Evolutionary conservation across 1,139 yeast genomes (phyloP), one percentile per base, ranked within the genome.

Genomic region (Lizanozyma gosingica): DNA sequence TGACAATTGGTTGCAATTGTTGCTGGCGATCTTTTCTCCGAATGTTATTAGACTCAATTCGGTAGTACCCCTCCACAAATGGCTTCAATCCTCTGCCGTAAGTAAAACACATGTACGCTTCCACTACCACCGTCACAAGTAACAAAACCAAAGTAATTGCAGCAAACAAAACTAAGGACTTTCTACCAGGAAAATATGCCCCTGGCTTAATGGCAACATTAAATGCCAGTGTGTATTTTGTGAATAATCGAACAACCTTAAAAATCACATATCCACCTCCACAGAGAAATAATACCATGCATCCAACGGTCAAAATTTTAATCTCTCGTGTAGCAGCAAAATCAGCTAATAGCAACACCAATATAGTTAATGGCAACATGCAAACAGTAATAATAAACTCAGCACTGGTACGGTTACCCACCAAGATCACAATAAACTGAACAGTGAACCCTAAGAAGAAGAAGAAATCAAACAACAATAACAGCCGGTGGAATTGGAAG

Each of bases 391-490:
- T 49, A 17, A 65, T 65, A 46, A 66, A 66, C 45, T 66, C 71
- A 4, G 50, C 51, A 1, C 67, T 62, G 9, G 47, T 42, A 39
- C 55, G 55, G 35, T 62, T 51, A 11, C 29, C 29, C 17, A 63
- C 54, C 70, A 66, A 64, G 39, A 65, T 64, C n/a, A 63, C 68
- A 18, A 65, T 50, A 43, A 64, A 66, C 45, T 66, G 72, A 17
- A 65, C 59, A 3, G 70, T 64, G 47, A 65, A 66, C 2, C 66
- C 71, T 36, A 64, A 43, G 41, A 65, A 65, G 55, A 64, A 66
- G 56, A 63, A 66, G 38, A 64, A 62, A 43, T 60, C 66, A 45
- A 66, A 63, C 15, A 65, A 56, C 32, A 66, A 55, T 18, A 65
- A 52, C 14, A 62, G 50, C 18, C 71, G 48, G 50, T 65, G 70